These are phyloP conservation scores for Fistulifera pelliculosa DNA, from an alignment of 108 stramenopile species.

Conservation along the genomic window DNA sequence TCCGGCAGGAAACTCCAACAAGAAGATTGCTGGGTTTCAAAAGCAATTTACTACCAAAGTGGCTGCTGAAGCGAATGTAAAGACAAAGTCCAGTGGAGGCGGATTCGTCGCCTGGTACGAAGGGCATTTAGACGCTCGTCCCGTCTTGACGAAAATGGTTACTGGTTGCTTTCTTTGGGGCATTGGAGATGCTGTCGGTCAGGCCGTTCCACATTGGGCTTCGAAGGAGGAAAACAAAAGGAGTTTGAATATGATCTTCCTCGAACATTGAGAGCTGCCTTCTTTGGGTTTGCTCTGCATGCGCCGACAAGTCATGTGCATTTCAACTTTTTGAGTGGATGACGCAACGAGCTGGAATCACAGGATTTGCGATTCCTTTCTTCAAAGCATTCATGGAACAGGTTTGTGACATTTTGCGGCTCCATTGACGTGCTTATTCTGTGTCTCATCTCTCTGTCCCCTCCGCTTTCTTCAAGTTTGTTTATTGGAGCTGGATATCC, in stretches of 20 bases:
- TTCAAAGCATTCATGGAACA: slow-evolving; percentile 82
- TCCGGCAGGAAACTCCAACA: not conserved
- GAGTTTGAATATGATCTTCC: slow-evolving; percentile 39
- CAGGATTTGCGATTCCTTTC: slow-evolving; percentile 43
- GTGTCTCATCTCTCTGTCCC: too few species aligned
- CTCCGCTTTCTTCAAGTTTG: slow-evolving; percentile 28
- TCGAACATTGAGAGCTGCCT: slow-evolving; percentile 43
- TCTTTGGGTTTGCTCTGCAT: slow-evolving; percentile 64
- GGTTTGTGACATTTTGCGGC: too few species aligned
- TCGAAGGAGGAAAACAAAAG: not conserved
- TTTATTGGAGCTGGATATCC: slow-evolving; percentile 75
- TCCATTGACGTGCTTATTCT: too few species aligned
- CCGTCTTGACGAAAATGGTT: slow-evolving; percentile 57
- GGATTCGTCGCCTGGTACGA: slow-evolving; percentile 65
- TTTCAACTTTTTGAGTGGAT: slow-evolving; percentile 78
- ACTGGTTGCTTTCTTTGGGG: slow-evolving; percentile 65
- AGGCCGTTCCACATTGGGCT: slow-evolving; percentile 40
- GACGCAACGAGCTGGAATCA: slow-evolving; percentile 42
- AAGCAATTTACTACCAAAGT: not conserved
- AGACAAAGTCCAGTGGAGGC: too few species aligned
- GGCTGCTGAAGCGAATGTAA: not conserved
- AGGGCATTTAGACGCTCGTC: slow-evolving; percentile 36
- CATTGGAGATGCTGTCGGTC: slow-evolving; percentile 63
- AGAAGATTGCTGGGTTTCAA: not conserved
- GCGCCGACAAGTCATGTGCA: slow-evolving; percentile 63